Conservation (phyloP, 73 alveolate species). For the Paraurostyla sp. region DNA sequence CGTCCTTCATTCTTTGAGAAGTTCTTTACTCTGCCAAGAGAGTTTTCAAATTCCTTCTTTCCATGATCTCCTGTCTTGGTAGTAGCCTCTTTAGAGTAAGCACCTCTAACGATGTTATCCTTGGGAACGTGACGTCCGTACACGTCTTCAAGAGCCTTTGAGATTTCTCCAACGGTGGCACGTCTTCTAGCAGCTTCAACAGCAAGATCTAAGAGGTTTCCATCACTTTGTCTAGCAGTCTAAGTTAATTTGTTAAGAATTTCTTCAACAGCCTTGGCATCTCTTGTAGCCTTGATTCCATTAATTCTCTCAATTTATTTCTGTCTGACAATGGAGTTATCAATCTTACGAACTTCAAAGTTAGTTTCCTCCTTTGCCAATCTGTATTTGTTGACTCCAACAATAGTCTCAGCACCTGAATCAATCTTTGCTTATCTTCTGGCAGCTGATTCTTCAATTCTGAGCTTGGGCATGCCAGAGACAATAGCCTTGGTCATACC, state of each 20-base stretch:
- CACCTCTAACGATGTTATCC: constrained; percentile 77
- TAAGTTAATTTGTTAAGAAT: constrained; percentile 54
- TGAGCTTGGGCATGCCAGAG: constrained; percentile 84
- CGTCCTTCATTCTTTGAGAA: constrained; percentile 83
- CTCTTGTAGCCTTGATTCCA: constrained; percentile 65
- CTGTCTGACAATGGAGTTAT: constrained; percentile 71
- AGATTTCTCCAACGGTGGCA: constrained; percentile 84
- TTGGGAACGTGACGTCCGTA: constrained; percentile 78
- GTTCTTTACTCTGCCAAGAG: constrained; percentile 39
- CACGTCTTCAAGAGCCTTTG: constrained; percentile 77
- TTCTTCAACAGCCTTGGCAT: constrained; percentile 58
- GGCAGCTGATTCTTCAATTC: constrained; percentile 83
- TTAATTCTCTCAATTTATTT: constrained; percentile 72
- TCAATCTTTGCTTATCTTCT: constrained; percentile 83
- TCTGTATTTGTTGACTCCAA: constrained; percentile 84
- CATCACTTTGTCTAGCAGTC: constrained; percentile 79
- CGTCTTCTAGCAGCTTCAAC: constrained; percentile 80
- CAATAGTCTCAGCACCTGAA: constrained; percentile 81
- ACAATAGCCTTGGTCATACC: constrained; percentile 87
- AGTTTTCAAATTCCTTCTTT: constrained; percentile 62
- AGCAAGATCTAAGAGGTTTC: constrained; percentile 78
- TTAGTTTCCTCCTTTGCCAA: constrained; percentile 69
- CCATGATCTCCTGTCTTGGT: constrained; percentile 49
- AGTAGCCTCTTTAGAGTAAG: constrained; percentile 64
- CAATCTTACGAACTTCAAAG: constrained; percentile 66